Evolutionary conservation across 768 basidiomycete genomes (phyloP).

Genomic region (Suillus alpinus): DNA sequence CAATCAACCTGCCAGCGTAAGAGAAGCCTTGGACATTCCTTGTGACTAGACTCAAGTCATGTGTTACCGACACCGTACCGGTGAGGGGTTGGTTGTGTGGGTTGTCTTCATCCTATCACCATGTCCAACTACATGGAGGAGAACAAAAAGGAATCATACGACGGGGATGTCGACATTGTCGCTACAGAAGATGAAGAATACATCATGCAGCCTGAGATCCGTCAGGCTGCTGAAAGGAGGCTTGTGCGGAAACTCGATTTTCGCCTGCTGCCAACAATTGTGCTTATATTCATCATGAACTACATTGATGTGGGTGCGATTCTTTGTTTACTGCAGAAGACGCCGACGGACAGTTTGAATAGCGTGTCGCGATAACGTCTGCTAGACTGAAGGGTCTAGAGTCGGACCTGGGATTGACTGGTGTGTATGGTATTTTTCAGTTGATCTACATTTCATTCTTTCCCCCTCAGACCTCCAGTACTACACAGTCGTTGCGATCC

Average conservation of each 20-base stretch:
- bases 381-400: constrained; percentile 51
- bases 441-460: neutral
- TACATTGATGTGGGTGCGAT: constrained; percentile 54
- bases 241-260: constrained; percentile 57
- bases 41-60: constrained; percentile 1
- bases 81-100: neutral
- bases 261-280: constrained; percentile 54
- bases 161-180: neutral
- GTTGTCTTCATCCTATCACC: neutral
- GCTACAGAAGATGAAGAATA: neutral
- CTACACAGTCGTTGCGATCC: constrained; percentile 50
- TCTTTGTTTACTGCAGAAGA: neutral
- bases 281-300: constrained; percentile 63
- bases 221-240: constrained; percentile 13
- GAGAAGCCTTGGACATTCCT: constrained; percentile 2
- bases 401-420: constrained; percentile 44
- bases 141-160: constrained; percentile 13
- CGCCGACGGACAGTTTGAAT: neutral
- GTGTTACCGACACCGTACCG: constrained; percentile 2
- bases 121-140: constrained; percentile 15
- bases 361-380: constrained; percentile 51
- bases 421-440: constrained; percentile 21
- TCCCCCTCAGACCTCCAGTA: constrained; percentile 48
- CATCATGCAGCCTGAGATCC: constrained; percentile 4
- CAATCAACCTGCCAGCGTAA: neutral